phyloP scores from a whole-genome alignment of 1,284 basidiomycete species.

The Puccinia hordei region DNA sequence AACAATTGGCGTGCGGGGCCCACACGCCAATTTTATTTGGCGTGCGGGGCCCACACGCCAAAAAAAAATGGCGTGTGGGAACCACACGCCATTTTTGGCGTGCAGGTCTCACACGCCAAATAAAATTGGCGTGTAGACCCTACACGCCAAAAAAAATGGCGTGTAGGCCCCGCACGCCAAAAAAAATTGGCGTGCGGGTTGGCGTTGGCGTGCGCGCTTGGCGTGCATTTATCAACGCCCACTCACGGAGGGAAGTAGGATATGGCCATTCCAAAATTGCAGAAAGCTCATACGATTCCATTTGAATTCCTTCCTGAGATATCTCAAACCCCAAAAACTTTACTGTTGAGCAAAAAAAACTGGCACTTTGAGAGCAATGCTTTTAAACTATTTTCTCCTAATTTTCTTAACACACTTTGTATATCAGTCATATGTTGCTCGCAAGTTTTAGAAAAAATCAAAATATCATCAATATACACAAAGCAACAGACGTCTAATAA shows the following conservation, averaged over 20 bases:
- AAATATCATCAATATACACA: slow-evolving; percentile 41
- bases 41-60: too few species aligned
- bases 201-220: too few species aligned
- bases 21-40: too few species aligned
- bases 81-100: too few species aligned
- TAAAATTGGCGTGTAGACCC: too few species aligned
- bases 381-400: background rate
- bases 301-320: slow-evolving; percentile 7
- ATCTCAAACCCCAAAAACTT: slow-evolving; percentile 34
- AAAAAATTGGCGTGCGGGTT: too few species aligned
- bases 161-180: too few species aligned
- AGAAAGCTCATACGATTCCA: background rate
- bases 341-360: slow-evolving; percentile 25
- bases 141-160: too few species aligned
- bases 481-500: slow-evolving; percentile 35
- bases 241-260: background rate
- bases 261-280: slow-evolving; percentile 24
- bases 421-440: slow-evolving; percentile 7
- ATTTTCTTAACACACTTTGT: background rate
- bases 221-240: too few species aligned
- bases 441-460: slow-evolving; percentile 21
- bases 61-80: too few species aligned
- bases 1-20: too few species aligned
- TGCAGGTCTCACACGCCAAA: too few species aligned
- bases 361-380: slow-evolving; percentile 23